Conservation (phyloP, 306 rosid species). For the Bauhinia variegata region DNA sequence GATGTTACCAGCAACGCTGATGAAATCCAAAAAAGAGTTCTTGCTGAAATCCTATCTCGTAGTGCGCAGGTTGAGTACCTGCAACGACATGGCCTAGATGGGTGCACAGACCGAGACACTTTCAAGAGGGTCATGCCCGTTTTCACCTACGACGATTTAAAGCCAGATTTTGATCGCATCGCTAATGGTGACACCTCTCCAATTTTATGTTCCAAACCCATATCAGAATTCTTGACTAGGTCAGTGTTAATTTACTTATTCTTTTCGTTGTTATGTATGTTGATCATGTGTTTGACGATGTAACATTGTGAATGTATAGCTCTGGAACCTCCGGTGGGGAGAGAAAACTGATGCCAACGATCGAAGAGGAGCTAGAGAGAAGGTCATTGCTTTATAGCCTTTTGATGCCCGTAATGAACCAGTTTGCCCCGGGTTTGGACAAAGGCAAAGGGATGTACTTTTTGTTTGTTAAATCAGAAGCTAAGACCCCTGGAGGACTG, state of each 20-base stretch:
- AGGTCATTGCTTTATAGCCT: slow-evolving; percentile 55
- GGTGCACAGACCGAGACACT: slow-evolving; percentile 37
- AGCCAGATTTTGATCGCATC: slow-evolving; percentile 63
- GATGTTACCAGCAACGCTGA: slow-evolving; percentile 57
- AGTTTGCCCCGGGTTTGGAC: slow-evolving; percentile 52
- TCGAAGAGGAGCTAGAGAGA: slow-evolving; percentile 54
- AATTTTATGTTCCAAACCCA: slow-evolving; percentile 62
- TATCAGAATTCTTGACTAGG: slow-evolving; percentile 74
- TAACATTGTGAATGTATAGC: slow-evolving; percentile 30
- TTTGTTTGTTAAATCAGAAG: slow-evolving; percentile 50
- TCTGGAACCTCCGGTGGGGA: slow-evolving; percentile 73
- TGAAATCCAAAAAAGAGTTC: slow-evolving; percentile 50
- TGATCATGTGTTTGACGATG: too few relatives aligned
- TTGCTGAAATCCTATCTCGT: slow-evolving; percentile 56
- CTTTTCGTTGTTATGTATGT: background rate
- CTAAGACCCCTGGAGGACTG: slow-evolving; percentile 58
- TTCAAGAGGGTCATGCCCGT: slow-evolving; percentile 62
- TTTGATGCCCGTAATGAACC: slow-evolving; percentile 58
- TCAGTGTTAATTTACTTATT: slow-evolving; percentile 12
- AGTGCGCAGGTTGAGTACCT: slow-evolving; percentile 59
- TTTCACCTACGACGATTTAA: slow-evolving; percentile 58
- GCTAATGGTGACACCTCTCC: slow-evolving; percentile 61
- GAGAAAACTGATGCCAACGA: slow-evolving; percentile 67
- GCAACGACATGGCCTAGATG: slow-evolving; percentile 50
- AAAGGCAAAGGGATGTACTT: slow-evolving; percentile 68